Evolutionary conservation across 192 early-diverging fungal genomes (phyloP), one percentile per base, ranked within the genome.

Genomic region (Phycomyces blakesleeanus): DNA sequence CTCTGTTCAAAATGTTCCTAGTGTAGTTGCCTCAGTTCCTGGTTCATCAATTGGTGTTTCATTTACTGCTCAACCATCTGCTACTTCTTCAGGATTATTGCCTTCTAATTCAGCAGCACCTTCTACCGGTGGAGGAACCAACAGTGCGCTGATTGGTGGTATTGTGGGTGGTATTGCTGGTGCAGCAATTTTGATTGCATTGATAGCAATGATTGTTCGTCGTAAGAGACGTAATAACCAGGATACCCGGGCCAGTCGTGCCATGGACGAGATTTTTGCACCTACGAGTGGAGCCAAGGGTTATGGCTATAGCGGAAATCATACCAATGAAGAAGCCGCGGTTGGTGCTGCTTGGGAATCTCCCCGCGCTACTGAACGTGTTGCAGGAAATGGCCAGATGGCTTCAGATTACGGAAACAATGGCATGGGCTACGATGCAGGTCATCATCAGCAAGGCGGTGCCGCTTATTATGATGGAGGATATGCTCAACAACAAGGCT

Each of bases 111-210:
- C 57, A 16, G 51, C 66, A 8, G 18, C 40, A 22, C 20, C 51
- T 55, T 60, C 57, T 22, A 54, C 41, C 7, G 29, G 12, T 6
- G 52, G 21, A 20, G 37, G 25, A 41, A 21, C 58, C 26, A 60
- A 63, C 51, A 57, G 57, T 7, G 66, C 61, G 0, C 25, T 74
- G 10, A 50, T 74, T 27, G 72, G 72, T 16, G 72, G 66, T 15
- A 26, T 74, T 38, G 42, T 68, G 0, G 67, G 67, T 14, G 72
- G 51, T 37, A 27, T 68, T 18, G 6, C 64, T 16, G 53, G 67
- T 26, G 50, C 57, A 11, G 61, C 56, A 11, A 25, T 63, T 22
- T 52, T 63, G 27, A 41, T 63, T n/a, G 29, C 29, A 24, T 51
- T 20, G 22, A 12, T 51, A 12, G 66, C 44, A n/a, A 1, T 18